phyloP scores from a whole-genome alignment of 352 stramenopile species.

The Globisporangium heterothallicum region DNA sequence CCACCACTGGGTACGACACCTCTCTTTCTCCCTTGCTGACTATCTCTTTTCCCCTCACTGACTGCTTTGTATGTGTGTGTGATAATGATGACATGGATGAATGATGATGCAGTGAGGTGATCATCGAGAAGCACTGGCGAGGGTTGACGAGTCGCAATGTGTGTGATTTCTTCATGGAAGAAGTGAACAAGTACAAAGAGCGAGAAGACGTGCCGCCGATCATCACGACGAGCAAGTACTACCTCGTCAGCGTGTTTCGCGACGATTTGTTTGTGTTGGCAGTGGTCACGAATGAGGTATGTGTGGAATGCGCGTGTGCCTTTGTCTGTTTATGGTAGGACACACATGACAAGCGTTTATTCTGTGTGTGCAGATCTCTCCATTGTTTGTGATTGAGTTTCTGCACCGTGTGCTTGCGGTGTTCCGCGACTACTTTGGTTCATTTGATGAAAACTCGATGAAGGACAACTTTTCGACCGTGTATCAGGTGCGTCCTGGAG shows the following conservation, averaged over 20 bases:
- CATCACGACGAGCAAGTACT: conserved; percentile 85
- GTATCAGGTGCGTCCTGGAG: conserved; percentile 90
- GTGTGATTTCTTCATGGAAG: conserved; percentile 98
- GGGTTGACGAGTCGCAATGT: conserved; percentile 92
- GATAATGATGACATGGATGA: no score
- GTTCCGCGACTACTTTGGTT: conserved; percentile 96
- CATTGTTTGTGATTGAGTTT: conserved; percentile 94
- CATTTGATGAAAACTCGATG: conserved; percentile 94
- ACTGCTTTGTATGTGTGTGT: conserved; percentile 5
- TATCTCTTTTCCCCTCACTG: background rate
- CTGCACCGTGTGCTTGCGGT: conserved; percentile 95
- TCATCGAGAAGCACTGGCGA: conserved; percentile 99
- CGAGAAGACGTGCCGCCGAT: conserved; percentile 86
- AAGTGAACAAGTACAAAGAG: conserved; percentile 91
- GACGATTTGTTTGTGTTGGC: conserved; percentile 95
- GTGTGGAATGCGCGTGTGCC: background rate
- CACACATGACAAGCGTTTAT: background rate
- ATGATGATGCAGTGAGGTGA: conserved; percentile 78
- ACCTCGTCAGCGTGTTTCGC: conserved; percentile 90
- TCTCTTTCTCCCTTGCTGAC: background rate
- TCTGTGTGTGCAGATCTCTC: conserved; percentile 51
- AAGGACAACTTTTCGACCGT: conserved; percentile 98
- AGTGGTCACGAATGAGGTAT: conserved; percentile 91
- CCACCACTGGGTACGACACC: conserved; percentile 75
- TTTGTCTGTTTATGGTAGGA: background rate